phyloP scores from a whole-genome alignment of 371 early-diverging fungal species.

The Fennellomyces sp. region DNA sequence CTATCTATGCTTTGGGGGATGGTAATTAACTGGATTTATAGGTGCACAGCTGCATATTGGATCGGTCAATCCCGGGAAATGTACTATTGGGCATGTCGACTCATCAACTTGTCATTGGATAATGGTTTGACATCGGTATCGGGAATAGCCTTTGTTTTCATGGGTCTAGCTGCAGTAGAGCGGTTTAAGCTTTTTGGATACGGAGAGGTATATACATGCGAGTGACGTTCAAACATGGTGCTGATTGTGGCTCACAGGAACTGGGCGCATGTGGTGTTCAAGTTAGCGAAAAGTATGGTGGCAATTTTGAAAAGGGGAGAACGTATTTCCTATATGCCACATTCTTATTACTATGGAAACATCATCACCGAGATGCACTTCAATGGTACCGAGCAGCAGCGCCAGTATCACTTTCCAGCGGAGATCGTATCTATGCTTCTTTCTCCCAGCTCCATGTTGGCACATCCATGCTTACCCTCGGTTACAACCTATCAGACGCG shows the following conservation, averaged over 20 bases:
- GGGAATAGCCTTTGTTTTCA: conserved; percentile 31
- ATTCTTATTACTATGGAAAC: conserved; percentile 36
- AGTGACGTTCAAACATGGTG: not conserved
- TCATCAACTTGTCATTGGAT: conserved; percentile 28
- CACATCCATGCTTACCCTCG: conserved; percentile 19
- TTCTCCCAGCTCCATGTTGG: conserved; percentile 35
- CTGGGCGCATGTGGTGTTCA: conserved; percentile 35
- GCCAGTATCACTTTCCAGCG: conserved; percentile 23
- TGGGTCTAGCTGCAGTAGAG: conserved; percentile 34
- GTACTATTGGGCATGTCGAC: conserved; percentile 35
- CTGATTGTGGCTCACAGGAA: conserved; percentile 12
- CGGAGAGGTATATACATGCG: conserved; percentile 25
- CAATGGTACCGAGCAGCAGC: conserved; percentile 14
- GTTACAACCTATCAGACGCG: conserved; percentile 22
- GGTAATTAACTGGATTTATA: conserved; percentile 3
- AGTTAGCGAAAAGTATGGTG: conserved; percentile 29
- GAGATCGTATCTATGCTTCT: conserved; percentile 45
- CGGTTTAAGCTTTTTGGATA: conserved; percentile 20
- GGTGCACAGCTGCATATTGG: conserved; percentile 45
- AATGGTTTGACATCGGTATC: conserved; percentile 20
- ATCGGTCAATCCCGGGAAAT: conserved; percentile 34
- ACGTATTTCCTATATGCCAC: conserved; percentile 27
- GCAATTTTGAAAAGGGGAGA: conserved; percentile 36
- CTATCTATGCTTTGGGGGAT: too few relatives aligned
- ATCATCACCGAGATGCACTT: conserved; percentile 27